These are phyloP conservation scores for Adiantum capillusveneris DNA, from an alignment of 75 land plant genomes.

Conservation along the genomic window DNA sequence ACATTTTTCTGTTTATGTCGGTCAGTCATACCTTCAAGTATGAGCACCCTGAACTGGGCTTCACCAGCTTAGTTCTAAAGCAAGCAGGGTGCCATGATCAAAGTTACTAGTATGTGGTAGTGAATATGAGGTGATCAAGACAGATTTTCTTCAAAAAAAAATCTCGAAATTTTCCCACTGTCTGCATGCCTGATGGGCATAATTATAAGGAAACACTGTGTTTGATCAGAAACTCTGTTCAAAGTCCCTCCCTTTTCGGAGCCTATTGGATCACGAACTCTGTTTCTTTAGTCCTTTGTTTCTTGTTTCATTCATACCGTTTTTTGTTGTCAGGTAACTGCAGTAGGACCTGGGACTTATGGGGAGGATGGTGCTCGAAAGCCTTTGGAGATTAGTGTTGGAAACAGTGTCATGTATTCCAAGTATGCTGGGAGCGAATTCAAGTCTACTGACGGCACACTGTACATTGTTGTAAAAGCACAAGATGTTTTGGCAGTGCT, in stretches of 20 bases:
- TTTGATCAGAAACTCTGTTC: too few species aligned
- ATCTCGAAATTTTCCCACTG: too few species aligned
- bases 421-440: slow-evolving; percentile 69
- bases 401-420: slow-evolving; percentile 74
- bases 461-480: slow-evolving; percentile 34
- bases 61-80: not conserved
- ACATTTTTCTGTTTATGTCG: not conserved
- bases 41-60: not conserved
- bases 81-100: not conserved
- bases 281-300: too few species aligned
- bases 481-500: slow-evolving; percentile 46
- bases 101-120: too few species aligned
- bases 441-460: slow-evolving; percentile 43
- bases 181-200: too few species aligned
- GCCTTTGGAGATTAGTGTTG: slow-evolving; percentile 40
- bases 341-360: slow-evolving; percentile 69
- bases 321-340: slow-evolving; percentile 36
- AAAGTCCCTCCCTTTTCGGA: too few species aligned
- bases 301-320: too few species aligned
- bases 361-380: slow-evolving; percentile 68
- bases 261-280: too few species aligned
- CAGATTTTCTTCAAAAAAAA: too few species aligned
- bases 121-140: too few species aligned
- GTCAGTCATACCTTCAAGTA: too few species aligned
- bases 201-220: too few species aligned